Evolutionary conservation across 352 stramenopile genomes (phyloP).

Genomic region (Pythium coloratum): DNA sequence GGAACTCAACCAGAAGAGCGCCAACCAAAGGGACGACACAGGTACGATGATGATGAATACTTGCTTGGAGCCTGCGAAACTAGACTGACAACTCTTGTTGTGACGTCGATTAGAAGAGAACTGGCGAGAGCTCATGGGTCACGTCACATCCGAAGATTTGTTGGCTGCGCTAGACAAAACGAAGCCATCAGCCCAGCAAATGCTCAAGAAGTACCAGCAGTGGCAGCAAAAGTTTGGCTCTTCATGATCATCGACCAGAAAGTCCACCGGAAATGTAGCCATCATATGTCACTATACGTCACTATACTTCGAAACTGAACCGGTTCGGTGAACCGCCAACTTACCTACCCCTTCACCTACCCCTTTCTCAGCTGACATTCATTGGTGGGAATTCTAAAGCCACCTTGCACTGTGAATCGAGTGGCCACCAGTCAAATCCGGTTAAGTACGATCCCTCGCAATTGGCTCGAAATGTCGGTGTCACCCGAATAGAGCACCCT

Average conservation of each 20-base stretch:
- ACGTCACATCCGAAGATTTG: constrained; percentile 59
- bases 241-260: constrained; percentile 27
- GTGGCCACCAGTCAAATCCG: constrained; percentile 27
- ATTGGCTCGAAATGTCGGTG: constrained; percentile 24
- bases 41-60: constrained; percentile 5
- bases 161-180: constrained; percentile 67
- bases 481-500: constrained; percentile 20
- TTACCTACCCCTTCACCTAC: constrained; percentile 17
- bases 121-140: constrained; percentile 60
- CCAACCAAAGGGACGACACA: constrained; percentile 25
- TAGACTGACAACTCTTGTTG: neutral
- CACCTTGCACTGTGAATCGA: constrained; percentile 23
- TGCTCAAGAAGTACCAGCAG: constrained; percentile 78
- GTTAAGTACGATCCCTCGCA: constrained; percentile 19
- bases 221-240: constrained; percentile 84
- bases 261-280: constrained; percentile 6
- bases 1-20: constrained; percentile 28
- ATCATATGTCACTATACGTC: constrained; percentile 22
- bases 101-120: constrained; percentile 25
- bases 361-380: neutral
- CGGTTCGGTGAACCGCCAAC: constrained; percentile 25
- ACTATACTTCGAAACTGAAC: constrained; percentile 5
- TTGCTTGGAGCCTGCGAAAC: neutral
- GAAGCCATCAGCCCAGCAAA: constrained; percentile 72
- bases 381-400: constrained; percentile 23